Percentiles rank a stretch among this genome's conserved stretches.
Evolutionary conservation across 352 stramenopile genomes (phyloP).

Genomic region (Phytophthora ramorum): DNA sequence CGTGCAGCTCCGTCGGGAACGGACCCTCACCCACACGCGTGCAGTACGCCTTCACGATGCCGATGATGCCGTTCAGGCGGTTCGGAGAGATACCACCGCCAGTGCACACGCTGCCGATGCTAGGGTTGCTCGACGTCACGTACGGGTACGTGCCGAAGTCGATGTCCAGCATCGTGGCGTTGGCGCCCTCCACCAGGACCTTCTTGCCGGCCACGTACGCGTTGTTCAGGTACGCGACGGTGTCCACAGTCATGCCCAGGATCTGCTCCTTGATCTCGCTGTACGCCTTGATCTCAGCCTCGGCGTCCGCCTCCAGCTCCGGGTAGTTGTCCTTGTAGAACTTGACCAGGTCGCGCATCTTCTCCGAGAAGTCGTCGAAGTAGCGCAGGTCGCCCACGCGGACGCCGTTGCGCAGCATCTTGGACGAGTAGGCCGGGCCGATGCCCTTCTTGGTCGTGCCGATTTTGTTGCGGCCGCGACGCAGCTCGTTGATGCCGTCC

Average conservation of each 20-base stretch:
- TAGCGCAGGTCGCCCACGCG: constrained; percentile 96
- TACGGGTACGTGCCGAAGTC: constrained; percentile 99
- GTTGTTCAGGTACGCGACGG: constrained; percentile 97
- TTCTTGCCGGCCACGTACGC: constrained; percentile 95
- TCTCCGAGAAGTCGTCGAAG: constrained; percentile 90
- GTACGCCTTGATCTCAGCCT: constrained; percentile 90
- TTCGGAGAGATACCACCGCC: constrained; percentile 95
- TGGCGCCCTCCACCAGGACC: constrained; percentile 98
- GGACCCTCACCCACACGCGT: constrained; percentile 98
- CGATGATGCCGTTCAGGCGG: constrained; percentile 94
- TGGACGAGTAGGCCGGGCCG: constrained; percentile 98
- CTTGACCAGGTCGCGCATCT: constrained; percentile 92
- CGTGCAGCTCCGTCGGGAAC: constrained; percentile 98
- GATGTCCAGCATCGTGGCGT: constrained; percentile 99
- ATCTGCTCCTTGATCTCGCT: constrained; percentile 84
- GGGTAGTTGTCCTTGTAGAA: constrained; percentile 93
- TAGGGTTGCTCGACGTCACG: constrained; percentile 99
- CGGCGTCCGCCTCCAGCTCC: constrained; percentile 77
- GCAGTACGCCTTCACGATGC: constrained; percentile 99
- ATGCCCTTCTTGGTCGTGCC: constrained; percentile 99
- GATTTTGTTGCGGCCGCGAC: constrained; percentile 96
- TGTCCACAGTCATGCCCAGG: constrained; percentile 94
- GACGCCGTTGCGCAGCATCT: constrained; percentile 98
- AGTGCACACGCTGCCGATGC: constrained; percentile 97
- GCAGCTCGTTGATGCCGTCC: constrained; percentile 85